Conservation (phyloP, 805 yeast species). For the Schizosaccharomyces japonicus region DNA sequence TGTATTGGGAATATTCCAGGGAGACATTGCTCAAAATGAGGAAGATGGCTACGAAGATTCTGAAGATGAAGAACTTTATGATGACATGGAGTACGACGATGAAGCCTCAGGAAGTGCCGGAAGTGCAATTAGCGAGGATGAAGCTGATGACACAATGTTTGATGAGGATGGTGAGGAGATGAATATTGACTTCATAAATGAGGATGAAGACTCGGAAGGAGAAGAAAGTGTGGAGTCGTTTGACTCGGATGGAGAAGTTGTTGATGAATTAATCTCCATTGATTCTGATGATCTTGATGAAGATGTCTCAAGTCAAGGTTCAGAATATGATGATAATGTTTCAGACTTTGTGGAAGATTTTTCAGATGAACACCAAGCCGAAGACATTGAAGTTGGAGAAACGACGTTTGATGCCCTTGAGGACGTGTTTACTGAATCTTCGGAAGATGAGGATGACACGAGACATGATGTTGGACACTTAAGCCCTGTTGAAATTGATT, state of each 20-base stretch:
- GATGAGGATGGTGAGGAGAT: conserved; percentile 10
- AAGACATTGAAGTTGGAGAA: conserved; percentile 6
- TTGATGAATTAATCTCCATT: conserved; percentile 9
- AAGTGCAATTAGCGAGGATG: conserved; percentile 21
- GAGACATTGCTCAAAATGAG: conserved; percentile 43
- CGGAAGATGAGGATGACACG: conserved; percentile 16
- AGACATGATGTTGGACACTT: conserved; percentile 16
- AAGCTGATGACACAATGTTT: conserved; percentile 18
- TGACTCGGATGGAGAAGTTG: conserved; percentile 10
- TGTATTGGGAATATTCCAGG: conserved; percentile 82
- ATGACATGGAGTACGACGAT: conserved; percentile 21
- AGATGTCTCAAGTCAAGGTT: conserved; percentile 13
- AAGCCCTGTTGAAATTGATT: conserved; percentile 1
- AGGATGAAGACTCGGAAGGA: conserved; percentile 14
- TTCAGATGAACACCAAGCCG: conserved; percentile 8
- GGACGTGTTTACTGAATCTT: neutral
- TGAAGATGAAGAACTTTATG: conserved; percentile 13
- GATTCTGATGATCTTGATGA: conserved; percentile 14
- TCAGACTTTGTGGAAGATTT: conserved; percentile 10
- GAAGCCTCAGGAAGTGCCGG: conserved; percentile 32
- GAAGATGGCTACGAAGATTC: conserved; percentile 28
- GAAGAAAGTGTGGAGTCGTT: conserved; percentile 12
- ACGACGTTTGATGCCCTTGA: neutral
- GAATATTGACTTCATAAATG: conserved; percentile 11
- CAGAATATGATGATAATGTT: conserved; percentile 10